phyloP scores from a whole-genome alignment of 225 moss, liverwort and hornwort species.

The Pseudoscleropodium purum region DNA sequence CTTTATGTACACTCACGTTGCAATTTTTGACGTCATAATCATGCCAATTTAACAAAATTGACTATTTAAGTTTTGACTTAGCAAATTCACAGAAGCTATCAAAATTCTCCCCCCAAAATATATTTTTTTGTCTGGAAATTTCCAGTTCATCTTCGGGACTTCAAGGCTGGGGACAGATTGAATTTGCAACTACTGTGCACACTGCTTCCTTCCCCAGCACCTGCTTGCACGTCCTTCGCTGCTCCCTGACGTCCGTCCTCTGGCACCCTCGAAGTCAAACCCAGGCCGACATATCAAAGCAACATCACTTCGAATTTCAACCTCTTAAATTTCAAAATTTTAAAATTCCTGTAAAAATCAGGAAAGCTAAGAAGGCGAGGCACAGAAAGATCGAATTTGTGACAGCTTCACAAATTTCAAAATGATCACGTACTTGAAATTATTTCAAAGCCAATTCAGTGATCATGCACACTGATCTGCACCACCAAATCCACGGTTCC shows the following conservation, averaged over 20 bases:
- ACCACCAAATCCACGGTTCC: not conserved
- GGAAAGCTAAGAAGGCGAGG: accelerated
- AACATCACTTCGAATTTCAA: not conserved
- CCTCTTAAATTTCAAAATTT: not conserved
- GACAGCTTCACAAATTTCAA: not conserved
- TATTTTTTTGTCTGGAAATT: not conserved
- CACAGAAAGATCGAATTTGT: not conserved
- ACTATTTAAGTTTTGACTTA: not conserved
- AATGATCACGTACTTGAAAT: not conserved
- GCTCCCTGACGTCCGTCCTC: too few species aligned
- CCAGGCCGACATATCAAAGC: not conserved
- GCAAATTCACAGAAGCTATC: not conserved
- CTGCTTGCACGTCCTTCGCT: not conserved
- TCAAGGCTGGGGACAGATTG: not conserved
- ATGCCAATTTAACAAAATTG: not conserved
- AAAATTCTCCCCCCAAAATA: not conserved
- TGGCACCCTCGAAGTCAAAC: not conserved
- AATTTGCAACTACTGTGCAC: not conserved
- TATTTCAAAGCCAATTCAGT: not conserved
- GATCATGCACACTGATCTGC: not conserved
- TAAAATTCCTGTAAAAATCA: not conserved
- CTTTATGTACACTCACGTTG: accelerated
- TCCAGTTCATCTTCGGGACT: not conserved
- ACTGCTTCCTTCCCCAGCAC: not conserved
- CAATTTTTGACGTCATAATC: not conserved